These are phyloP conservation scores for Thymus quinquecostatus DNA, from an alignment of 257 asterid species.

Conservation along the genomic window DNA sequence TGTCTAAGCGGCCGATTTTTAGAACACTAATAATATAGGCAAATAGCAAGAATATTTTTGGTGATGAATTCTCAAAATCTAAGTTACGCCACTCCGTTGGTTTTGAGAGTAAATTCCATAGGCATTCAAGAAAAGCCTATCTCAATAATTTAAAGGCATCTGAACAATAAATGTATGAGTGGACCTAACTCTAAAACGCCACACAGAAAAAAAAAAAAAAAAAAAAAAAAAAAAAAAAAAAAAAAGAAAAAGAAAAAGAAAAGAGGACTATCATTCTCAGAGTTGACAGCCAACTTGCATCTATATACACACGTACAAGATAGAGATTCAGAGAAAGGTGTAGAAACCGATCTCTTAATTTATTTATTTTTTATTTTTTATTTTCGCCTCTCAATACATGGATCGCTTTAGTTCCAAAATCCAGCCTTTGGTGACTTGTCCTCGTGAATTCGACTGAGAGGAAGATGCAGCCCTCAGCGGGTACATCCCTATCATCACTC, in stretches of 20 bases:
- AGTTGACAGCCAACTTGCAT: slow-evolving; percentile 51
- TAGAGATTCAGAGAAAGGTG: neutral
- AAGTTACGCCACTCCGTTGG: neutral
- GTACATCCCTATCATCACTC: too few relatives aligned
- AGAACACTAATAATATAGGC: too few relatives aligned
- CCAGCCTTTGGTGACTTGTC: neutral
- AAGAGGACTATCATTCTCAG: slow-evolving; percentile 50
- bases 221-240: neutral
- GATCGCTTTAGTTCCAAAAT: neutral
- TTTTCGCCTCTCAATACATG: neutral
- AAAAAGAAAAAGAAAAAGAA: too few relatives aligned
- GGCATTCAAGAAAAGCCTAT: neutral
- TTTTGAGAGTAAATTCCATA: slow-evolving; percentile 22
- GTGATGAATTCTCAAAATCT: too few relatives aligned
- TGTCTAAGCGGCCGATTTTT: too few relatives aligned
- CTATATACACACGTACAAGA: slow-evolving; percentile 32
- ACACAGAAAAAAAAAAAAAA: slow-evolving; percentile 20
- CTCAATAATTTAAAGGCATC: slow-evolving; percentile 54
- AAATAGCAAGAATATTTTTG: too few relatives aligned
- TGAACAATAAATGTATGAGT: slow-evolving; percentile 53
- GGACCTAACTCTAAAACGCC: slow-evolving; percentile 54
- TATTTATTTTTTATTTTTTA: neutral
- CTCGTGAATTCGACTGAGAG: too few relatives aligned
- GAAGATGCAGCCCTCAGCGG: too few relatives aligned
- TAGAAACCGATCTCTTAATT: neutral